Conservation (phyloP, 2,329 filamentous ascomycete species). For the Plenodomus lindquistii region DNA sequence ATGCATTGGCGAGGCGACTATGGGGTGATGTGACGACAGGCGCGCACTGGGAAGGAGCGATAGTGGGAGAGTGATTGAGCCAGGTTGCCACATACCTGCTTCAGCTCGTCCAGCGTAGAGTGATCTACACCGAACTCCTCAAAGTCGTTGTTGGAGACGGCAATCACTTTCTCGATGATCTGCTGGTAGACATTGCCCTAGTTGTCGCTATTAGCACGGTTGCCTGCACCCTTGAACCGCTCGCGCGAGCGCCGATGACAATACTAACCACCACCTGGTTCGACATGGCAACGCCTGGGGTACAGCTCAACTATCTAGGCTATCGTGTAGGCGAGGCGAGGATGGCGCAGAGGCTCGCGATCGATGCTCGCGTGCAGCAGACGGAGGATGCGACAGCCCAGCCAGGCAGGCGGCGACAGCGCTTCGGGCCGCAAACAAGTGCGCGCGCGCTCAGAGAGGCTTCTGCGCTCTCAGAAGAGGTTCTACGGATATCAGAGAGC, state of each 20-base stretch:
- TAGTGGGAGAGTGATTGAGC: conserved; percentile 13
- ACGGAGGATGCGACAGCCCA: conserved; percentile 17
- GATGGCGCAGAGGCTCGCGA: conserved; percentile 19
- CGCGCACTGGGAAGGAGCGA: conserved; percentile 20
- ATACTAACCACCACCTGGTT: conserved; percentile 46
- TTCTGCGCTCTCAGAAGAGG: conserved; percentile 26
- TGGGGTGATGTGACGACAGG: conserved; percentile 11
- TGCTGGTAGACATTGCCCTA: conserved; percentile 81
- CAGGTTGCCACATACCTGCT: conserved; percentile 68
- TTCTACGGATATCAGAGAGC: conserved; percentile 24
- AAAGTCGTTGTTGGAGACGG: conserved; percentile 82
- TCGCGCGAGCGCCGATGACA: conserved; percentile 20
- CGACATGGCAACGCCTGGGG: conserved; percentile 37
- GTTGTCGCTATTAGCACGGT: conserved; percentile 35
- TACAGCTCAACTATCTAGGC: conserved; percentile 22
- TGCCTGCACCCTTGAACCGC: conserved; percentile 16
- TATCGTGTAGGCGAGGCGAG: conserved; percentile 15
- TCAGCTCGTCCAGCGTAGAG: conserved; percentile 81
- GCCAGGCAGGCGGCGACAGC: conserved; percentile 33
- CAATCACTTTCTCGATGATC: conserved; percentile 75
- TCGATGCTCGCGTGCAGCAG: conserved; percentile 24
- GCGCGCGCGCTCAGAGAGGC: conserved; percentile 28
- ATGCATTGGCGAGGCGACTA: conserved; percentile 7
- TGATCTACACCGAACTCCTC: conserved; percentile 94
- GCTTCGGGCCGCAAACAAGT: conserved; percentile 31